These are phyloP conservation scores for Diaporthe batatas DNA, from an alignment of 2,329 filamentous ascomycete species.

Conservation along the genomic window DNA sequence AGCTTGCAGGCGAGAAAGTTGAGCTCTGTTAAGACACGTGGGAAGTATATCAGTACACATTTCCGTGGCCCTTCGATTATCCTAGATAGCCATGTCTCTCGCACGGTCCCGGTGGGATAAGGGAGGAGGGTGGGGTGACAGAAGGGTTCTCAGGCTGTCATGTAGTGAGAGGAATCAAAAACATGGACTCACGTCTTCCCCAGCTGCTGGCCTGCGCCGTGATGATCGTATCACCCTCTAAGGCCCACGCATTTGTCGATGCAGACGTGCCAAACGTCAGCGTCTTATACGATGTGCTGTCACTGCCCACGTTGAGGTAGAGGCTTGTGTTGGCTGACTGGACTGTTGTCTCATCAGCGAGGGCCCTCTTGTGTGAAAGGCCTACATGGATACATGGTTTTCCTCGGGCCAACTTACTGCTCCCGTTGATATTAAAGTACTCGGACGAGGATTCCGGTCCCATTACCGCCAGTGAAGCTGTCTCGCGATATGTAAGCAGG, in stretches of 20 bases:
- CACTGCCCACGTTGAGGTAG: conserved; percentile 62
- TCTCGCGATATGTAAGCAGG: conserved; percentile 19
- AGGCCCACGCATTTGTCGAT: conserved; percentile 62
- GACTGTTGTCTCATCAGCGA: conserved; percentile 3
- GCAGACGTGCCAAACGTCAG: conserved; percentile 58
- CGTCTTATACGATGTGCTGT: conserved; percentile 65
- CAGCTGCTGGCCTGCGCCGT: conserved; percentile 58
- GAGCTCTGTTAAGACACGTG: conserved; percentile 52
- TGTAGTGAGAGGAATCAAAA: too few relatives aligned
- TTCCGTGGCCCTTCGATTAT: background rate
- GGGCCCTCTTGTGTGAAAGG: background rate
- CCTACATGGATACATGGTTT: fast-evolving
- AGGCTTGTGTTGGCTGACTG: conserved; percentile 55
- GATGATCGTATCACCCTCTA: conserved; percentile 61
- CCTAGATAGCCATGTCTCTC: too few relatives aligned
- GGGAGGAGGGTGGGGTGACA: too few relatives aligned
- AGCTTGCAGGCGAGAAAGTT: conserved; percentile 65
- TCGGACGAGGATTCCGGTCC: conserved; percentile 64
- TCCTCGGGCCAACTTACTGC: background rate
- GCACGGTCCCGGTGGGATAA: too few relatives aligned
- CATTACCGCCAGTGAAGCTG: conserved; percentile 60
- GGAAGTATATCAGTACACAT: conserved; percentile 33
- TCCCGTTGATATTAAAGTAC: conserved; percentile 62
- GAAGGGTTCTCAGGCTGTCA: too few relatives aligned
- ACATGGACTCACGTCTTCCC: conserved; percentile 56